phyloP scores from a whole-genome alignment of 768 basidiomycete species.

The Coprinellus aureogranulatus region DNA sequence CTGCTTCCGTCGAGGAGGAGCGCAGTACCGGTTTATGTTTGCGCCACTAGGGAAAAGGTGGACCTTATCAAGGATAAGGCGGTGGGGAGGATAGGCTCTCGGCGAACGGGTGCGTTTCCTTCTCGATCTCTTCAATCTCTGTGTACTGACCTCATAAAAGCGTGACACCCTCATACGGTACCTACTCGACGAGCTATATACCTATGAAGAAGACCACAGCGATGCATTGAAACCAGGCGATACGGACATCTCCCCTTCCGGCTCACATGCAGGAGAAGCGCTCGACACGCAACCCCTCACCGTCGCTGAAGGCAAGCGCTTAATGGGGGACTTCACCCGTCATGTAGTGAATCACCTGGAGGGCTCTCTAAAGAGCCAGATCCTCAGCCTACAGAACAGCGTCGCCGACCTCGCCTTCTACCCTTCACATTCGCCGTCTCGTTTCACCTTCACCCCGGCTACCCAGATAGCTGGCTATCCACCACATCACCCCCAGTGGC shows the following conservation, averaged over 20 bases:
- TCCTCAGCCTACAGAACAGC: not conserved
- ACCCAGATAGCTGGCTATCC: too few species aligned
- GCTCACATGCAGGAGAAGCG: not conserved
- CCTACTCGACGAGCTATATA: constrained; percentile 25
- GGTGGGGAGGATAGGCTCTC: constrained; percentile 34
- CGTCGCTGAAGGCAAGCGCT: not conserved
- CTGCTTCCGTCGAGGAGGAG: constrained; percentile 29
- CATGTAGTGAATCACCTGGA: not conserved
- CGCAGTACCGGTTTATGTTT: constrained; percentile 32
- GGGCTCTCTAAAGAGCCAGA: too few species aligned
- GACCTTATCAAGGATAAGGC: constrained; percentile 21
- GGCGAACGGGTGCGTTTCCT: not conserved
- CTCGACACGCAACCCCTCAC: not conserved
- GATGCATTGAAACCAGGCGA: constrained; percentile 13
- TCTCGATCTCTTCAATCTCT: not conserved
- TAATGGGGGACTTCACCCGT: not conserved
- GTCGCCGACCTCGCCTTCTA: not conserved
- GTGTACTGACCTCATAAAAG: constrained; percentile 1
- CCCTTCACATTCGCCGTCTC: not conserved
- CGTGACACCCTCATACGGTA: constrained; percentile 23
- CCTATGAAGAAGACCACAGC: constrained; percentile 22
- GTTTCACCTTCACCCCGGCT: too few species aligned
- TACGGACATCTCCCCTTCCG: not conserved
- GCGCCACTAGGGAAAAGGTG: constrained; percentile 25
- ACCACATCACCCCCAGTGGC: too few species aligned